Evolutionary conservation across 441 rosid genomes (phyloP), one percentile per base, ranked within the genome.

Genomic region (Gossypium davidsonii): DNA sequence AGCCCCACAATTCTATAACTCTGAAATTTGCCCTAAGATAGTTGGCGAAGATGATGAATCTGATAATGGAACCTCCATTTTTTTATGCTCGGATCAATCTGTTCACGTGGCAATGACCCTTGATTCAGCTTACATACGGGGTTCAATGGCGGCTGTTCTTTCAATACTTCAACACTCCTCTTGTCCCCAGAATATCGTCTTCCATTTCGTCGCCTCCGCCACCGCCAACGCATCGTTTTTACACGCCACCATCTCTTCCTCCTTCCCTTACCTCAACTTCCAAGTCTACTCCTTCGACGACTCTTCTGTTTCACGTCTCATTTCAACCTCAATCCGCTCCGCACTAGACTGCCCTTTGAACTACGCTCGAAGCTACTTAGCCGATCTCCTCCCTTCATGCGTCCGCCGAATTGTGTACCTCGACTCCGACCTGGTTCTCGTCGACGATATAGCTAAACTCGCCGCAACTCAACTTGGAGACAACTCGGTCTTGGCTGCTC

Each of bases 51-150:
- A 58, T 23, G 75, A 80, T 1, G 78, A 82, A 18, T 74, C 73
- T 12, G 84, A 73, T 4, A 10, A 11, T 1, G 44, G 52, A 1
- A 18, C 65, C 34, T 65, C 68, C 60, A 74, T 79, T 44, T 70
- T 80, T 42, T 67, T 84, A 79, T 90, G 92, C 74, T 87, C 91
- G 10, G 84, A 82, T 42, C 75, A 80, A 1, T 88, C 92, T 0
- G 90, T 94, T 55, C 96, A 94, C 69, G 91, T 92, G 3, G 96
- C 98, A 3, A 91, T 91, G 97, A 92, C 95, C 26, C 89, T 91
- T 3, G 97, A 90, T 77, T 60, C 84, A 0, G 86, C 91, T 69
- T 94, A 91, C 81, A 83, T 94, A 78, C 96, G 97, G 1, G 98
- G 98, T 18, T 94, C 98, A 26, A 80, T 94, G 91, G 97, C 97